Base-by-base conservation (phyloP, 495 filamentous ascomycete species). In the Aspergillus haitiensis region DNA sequence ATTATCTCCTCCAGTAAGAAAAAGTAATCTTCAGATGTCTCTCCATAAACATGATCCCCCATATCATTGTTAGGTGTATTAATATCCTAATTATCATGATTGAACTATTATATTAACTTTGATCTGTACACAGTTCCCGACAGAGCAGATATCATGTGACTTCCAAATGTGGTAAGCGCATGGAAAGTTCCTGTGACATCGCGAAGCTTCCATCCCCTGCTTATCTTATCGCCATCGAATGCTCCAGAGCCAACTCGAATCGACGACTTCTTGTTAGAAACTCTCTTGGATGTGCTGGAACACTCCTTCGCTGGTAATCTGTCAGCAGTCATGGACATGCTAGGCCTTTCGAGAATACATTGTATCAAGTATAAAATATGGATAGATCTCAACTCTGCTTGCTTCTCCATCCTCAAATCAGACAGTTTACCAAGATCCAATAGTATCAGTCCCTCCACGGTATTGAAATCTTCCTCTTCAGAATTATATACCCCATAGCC, bases 171-270 rank as follows among this genome's bases (percentile, higher is more conserved):
- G 21, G 21, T 27, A 27, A 27, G 21, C 21, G 21, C 21, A 27
- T 27, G 21, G 21, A 27, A 27, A 27, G 21, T 27, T 27, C 21
- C 21, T 27, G 21, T 27, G 21, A 3, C 1, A 27, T 27, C 21
- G 21, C 3, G 21, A 3, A 27, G 21, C 21, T 27, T 27, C 21
- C 21, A 27, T 42, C 9, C 5, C 12, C 39, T 2, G 36, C 39
- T 58, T 59, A 59, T 59, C 56, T 59, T 59, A 59, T 58, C 56
- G 36, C 13, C 47, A 16, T 52, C 48, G 56, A 59, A 59, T 37
- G 4, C 8, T 47, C 56, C 48, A 52, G 48, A 52, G 3, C 9
- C 18, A 44, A 13, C 55, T 18, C 2, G 45, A 27, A 13, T 58
- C 48, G 52, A 13, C 18, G 27, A 42, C 27, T 21, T 18, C 32